Evolutionary conservation across 1,139 yeast genomes (phyloP).

Genomic region (Lodderomyces orthopsilosis): DNA sequence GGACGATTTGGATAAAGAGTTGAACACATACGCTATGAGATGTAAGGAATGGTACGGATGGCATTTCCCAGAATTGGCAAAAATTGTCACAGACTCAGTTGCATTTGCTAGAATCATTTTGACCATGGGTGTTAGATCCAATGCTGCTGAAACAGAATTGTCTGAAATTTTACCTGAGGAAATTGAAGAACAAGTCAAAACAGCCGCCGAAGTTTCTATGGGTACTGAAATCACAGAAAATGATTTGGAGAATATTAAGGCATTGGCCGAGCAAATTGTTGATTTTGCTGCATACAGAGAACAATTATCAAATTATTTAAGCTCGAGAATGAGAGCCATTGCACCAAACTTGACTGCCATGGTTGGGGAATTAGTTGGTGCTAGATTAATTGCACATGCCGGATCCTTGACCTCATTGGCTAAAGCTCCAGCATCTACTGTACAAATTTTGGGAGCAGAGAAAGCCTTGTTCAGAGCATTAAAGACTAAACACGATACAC

Average conservation of each 20-base stretch:
- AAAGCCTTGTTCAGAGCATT: conserved; percentile 98
- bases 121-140: conserved; percentile 92
- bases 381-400: conserved; percentile 95
- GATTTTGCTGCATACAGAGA: conserved; percentile 91
- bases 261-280: conserved; percentile 93
- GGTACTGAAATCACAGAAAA: conserved; percentile 96
- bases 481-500: conserved; percentile 97
- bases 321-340: conserved; percentile 94
- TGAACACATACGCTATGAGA: conserved; percentile 97
- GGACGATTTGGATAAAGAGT: conserved; percentile 95
- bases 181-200: conserved; percentile 73
- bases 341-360: conserved; percentile 97
- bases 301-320: conserved; percentile 80
- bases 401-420: conserved; percentile 96
- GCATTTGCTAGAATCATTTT: conserved; percentile 91
- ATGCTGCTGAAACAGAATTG: conserved; percentile 86
- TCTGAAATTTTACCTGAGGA: conserved; percentile 92
- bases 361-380: conserved; percentile 98
- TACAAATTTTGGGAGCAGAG: conserved; percentile 98
- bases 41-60: conserved; percentile 99
- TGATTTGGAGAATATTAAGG: conserved; percentile 85
- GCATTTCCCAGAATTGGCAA: conserved; percentile 99
- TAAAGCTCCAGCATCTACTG: conserved; percentile 98
- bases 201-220: conserved; percentile 96
- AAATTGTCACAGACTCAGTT: conserved; percentile 90